Evolutionary conservation across 371 early-diverging fungal genomes (phyloP), one percentile per base, ranked within the genome.

Genomic region (Globomyces sp.): DNA sequence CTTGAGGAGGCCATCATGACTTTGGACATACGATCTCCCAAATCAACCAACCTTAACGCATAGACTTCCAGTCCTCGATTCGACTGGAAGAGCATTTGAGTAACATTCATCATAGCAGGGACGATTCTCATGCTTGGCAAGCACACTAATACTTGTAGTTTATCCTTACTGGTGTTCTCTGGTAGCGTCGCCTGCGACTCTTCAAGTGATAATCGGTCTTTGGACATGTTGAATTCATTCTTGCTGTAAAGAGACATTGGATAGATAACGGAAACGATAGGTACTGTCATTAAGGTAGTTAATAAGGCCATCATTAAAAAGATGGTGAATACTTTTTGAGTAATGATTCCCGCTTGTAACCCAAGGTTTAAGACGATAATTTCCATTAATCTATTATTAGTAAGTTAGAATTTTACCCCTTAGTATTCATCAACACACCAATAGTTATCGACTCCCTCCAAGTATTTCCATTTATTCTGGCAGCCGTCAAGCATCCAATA

Each of bases 391-490:
- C 78, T 77, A 58, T 36, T 64, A 9, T 60, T 13, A 63, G 9
- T 41, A 6, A n/a, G 24, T 9, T 9, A 34, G 34, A 41, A 3
- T 57, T 77, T 39, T 62, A 74, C 77, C 93, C 97, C 81, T 95
- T 97, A 71, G 93, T 92, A 78, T 91, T 94, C 98, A 97, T 97
- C 57, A 97, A 77, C 55, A 94, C 76, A 1, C 96, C 98, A 45
- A 96, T 85, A 1, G 95, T 83, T 4, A 90, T 76, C 0, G 92
- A 89, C 74, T 97, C 95, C 47, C 96, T 84, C 84, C 86, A 86
- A 9, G 80, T 81, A 68, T 92, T 81, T 40, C 89, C 89, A 43
- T 77, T 77, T 2, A 85, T n/a, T 57, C 80, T 80, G 0, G 95
- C 91, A 0, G 93, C 89, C 1, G 75, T 34, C 0, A 90, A 83